Evolutionary conservation across 2,329 filamentous ascomycete genomes (phyloP).

Genomic region (Diaporthe aspalathi): DNA sequence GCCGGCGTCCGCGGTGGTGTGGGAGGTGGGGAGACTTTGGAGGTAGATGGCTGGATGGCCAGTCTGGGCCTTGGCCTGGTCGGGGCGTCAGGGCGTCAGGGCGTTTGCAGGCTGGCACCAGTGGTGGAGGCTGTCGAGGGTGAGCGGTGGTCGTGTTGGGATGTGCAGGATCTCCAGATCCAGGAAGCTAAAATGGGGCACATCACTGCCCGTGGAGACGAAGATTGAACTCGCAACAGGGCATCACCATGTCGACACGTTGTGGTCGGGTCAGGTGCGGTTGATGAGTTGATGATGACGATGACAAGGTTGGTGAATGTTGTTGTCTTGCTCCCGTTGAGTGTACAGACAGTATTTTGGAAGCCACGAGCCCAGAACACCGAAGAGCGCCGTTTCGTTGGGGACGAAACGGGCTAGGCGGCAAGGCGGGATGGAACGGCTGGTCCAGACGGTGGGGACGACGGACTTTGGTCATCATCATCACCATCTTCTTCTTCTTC

Average conservation of each 20-base stretch:
- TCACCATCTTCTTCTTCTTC: no score
- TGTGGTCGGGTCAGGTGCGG: background rate
- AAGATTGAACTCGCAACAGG: slow-evolving; percentile 5
- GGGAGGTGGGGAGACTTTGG: slow-evolving; percentile 19
- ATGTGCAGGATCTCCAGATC: slow-evolving; percentile 26
- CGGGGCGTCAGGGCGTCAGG: background rate
- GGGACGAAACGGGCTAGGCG: slow-evolving; percentile 5
- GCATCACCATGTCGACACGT: slow-evolving; percentile 4
- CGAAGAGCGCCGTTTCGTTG: background rate
- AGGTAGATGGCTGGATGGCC: background rate
- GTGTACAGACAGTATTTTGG: background rate
- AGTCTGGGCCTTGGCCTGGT: background rate
- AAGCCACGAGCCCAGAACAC: background rate
- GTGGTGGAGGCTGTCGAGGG: slow-evolving; percentile 1
- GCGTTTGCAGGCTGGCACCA: background rate
- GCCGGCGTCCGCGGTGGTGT: slow-evolving; percentile 10
- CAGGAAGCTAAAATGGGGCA: slow-evolving; percentile 9
- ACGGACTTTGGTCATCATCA: slow-evolving; percentile 1
- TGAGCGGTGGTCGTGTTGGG: no score
- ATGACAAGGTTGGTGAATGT: background rate
- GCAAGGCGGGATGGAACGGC: background rate
- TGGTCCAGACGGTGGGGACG: slow-evolving; percentile 9
- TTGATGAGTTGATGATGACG: background rate
- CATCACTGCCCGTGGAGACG: background rate
- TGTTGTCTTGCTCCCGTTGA: background rate